Evolutionary conservation across 164 flowering plant genomes (phyloP), one percentile per base, ranked within the genome.

Genomic region (Macadamia integrifolia): DNA sequence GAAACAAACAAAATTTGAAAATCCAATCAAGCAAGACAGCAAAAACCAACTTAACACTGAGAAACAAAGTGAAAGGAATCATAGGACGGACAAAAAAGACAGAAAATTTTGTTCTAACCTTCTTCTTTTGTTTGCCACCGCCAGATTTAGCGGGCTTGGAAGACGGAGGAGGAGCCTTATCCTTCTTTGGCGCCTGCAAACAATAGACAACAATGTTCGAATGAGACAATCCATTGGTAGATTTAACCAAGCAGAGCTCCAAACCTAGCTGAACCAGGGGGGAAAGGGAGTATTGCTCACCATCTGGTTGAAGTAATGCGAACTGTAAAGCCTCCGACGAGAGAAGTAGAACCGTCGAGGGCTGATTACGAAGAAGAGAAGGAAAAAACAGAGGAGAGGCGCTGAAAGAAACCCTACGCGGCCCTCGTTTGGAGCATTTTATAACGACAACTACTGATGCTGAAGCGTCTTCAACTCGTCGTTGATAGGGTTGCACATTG

Each of bases 111-210:
- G 12, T 40, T 31, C 2, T 46, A 49, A 70, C 68, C 73, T 64
- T 64, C 58, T 70, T 70, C 64, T 70, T 64, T 13, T 70, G 68
- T 55, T 70, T 70, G 9, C 68, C 68, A 58, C 67, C 73, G 12
- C 72, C 67, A 56, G 72, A 70, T n/a, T 63, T 70, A 17, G 62
- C 67, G 15, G 72, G 72, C 29, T 63, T 70, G 23, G 72, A 63
- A 42, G 72, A 63, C n/a, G 72, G 62, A 42, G 72, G 67, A 29
- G 72, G 73, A 44, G 73, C 67, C 30, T 64, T 64, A 62, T 70
- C 73, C 67, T 70, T 70, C 72, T 70, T 70, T 44, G 72, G 72
- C 28, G 68, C 72, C 72, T 64, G 58, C 18, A 61, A 30, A 14
- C 23, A 30, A 46, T 32, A 59, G 17, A 49, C 15, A 49, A 10